phyloP scores from a whole-genome alignment of 345 rosid species.

The Geranium brycei region DNA sequence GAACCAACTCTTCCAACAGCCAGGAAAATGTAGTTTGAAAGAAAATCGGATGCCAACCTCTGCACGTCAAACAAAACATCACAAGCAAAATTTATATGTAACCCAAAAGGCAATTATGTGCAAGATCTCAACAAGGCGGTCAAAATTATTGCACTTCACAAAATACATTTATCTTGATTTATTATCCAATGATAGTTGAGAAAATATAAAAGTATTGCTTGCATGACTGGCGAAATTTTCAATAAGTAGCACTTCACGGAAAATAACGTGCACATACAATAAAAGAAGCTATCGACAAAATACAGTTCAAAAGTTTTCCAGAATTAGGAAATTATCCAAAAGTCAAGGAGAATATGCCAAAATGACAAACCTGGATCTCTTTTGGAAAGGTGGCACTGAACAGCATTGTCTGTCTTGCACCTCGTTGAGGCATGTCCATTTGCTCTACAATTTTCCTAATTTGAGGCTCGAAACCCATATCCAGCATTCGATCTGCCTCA shows the following conservation, averaged over 20 bases:
- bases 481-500: constrained; percentile 98
- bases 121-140: background rate
- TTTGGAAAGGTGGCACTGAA: constrained; percentile 97
- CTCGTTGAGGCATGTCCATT: constrained; percentile 91
- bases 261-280: background rate
- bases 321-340: background rate
- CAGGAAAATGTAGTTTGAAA: constrained; percentile 64
- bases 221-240: too few relatives aligned
- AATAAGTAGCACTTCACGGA: too few relatives aligned
- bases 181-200: background rate
- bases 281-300: background rate
- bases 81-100: background rate
- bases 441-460: constrained; percentile 92
- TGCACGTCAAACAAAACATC: constrained; percentile 24
- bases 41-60: constrained; percentile 95
- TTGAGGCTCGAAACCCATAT: constrained; percentile 99
- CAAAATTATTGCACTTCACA: background rate
- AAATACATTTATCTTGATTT: too few relatives aligned
- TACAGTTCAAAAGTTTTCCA: background rate
- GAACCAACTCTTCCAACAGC: constrained; percentile 99
- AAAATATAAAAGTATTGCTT: too few relatives aligned
- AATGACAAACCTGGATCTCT: constrained; percentile 67
- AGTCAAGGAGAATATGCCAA: background rate
- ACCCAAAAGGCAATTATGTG: background rate
- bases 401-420: constrained; percentile 80